These are phyloP conservation scores for Hymenoscyphus linearis DNA, from an alignment of 2,329 filamentous ascomycete genomes.

Conservation along the genomic window DNA sequence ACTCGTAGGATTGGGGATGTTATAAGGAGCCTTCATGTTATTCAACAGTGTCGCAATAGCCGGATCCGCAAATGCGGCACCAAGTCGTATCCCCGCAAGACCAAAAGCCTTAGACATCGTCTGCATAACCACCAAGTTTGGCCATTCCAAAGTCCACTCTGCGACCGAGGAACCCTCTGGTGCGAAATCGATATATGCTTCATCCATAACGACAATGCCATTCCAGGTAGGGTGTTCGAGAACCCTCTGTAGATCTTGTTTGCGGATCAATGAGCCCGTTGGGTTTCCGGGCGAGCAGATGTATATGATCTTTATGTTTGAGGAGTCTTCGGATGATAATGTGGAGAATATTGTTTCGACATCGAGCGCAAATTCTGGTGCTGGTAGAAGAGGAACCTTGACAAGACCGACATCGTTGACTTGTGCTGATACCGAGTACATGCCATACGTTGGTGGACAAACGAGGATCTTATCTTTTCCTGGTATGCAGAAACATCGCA, in stretches of 20 bases:
- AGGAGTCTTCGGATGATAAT: slow-evolving; percentile 52
- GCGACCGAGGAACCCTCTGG: slow-evolving; percentile 74
- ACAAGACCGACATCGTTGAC: slow-evolving; percentile 88
- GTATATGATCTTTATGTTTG: slow-evolving; percentile 80
- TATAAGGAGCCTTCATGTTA: slow-evolving; percentile 93
- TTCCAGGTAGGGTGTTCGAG: slow-evolving; percentile 92
- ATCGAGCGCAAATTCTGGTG: slow-evolving; percentile 70
- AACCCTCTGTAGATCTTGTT: slow-evolving; percentile 66
- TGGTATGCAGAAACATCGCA: slow-evolving; percentile 89
- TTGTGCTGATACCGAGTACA: slow-evolving; percentile 93
- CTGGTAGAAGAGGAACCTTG: slow-evolving; percentile 73
- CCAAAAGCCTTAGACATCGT: slow-evolving; percentile 98
- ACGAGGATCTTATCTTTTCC: slow-evolving; percentile 86
- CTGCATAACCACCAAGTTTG: slow-evolving; percentile 96
- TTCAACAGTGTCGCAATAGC: slow-evolving; percentile 78
- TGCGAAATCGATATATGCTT: slow-evolving; percentile 95
- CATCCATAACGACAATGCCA: slow-evolving; percentile 86
- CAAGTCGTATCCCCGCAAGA: slow-evolving; percentile 86
- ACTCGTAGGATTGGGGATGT: slow-evolving; percentile 83
- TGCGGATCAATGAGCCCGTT: slow-evolving; percentile 72
- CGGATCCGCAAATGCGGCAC: slow-evolving; percentile 73
- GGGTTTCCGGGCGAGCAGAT: slow-evolving; percentile 95
- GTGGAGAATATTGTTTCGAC: slow-evolving; percentile 60
- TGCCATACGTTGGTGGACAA: slow-evolving; percentile 95
- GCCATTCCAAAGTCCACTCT: slow-evolving; percentile 87